phyloP scores from a whole-genome alignment of 164 flowering plant genomes.

The Platanus orientalis region DNA sequence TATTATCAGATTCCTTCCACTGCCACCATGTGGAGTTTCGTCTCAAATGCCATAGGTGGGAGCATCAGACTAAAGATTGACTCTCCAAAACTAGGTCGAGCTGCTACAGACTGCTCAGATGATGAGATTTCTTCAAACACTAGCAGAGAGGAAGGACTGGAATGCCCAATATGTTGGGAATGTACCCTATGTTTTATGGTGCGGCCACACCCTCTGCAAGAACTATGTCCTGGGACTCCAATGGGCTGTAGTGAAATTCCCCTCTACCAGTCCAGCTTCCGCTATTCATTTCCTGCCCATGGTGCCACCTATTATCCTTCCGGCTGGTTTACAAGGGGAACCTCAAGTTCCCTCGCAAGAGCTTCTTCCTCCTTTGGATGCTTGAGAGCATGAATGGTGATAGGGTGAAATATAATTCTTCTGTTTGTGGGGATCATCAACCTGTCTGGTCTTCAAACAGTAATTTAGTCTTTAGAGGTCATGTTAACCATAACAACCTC shows the following conservation, averaged over 20 bases:
- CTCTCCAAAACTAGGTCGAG: slow-evolving; percentile 23
- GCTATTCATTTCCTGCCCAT: slow-evolving; percentile 85
- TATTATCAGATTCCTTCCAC: not conserved
- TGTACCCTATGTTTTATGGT: slow-evolving; percentile 94
- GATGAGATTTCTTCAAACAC: slow-evolving; percentile 59
- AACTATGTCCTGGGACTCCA: slow-evolving; percentile 77
- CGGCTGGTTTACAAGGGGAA: slow-evolving; percentile 69
- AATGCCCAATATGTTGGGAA: slow-evolving; percentile 98
- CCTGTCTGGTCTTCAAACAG: slow-evolving; percentile 32
- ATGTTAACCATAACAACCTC: slow-evolving; percentile 18
- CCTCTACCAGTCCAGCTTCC: slow-evolving; percentile 83
- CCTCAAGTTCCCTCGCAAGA: slow-evolving; percentile 79
- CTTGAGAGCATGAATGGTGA: slow-evolving; percentile 93
- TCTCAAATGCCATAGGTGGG: slow-evolving; percentile 61
- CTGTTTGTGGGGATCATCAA: slow-evolving; percentile 39
- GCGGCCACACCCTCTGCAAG: slow-evolving; percentile 96
- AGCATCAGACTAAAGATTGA: slow-evolving; percentile 32
- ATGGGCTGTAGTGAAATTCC: slow-evolving; percentile 81
- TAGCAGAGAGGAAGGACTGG: slow-evolving; percentile 73
- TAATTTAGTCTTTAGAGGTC: slow-evolving; percentile 22
- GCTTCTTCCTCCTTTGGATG: slow-evolving; percentile 93
- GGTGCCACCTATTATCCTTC: slow-evolving; percentile 82
- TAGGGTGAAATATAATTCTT: slow-evolving; percentile 38
- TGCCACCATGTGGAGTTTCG: slow-evolving; percentile 67
- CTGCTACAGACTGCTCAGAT: slow-evolving; percentile 59